Evolutionary conservation across 352 stramenopile genomes (phyloP), one percentile per base, ranked within the genome.

Genomic region (Phytophthora hybrid): DNA sequence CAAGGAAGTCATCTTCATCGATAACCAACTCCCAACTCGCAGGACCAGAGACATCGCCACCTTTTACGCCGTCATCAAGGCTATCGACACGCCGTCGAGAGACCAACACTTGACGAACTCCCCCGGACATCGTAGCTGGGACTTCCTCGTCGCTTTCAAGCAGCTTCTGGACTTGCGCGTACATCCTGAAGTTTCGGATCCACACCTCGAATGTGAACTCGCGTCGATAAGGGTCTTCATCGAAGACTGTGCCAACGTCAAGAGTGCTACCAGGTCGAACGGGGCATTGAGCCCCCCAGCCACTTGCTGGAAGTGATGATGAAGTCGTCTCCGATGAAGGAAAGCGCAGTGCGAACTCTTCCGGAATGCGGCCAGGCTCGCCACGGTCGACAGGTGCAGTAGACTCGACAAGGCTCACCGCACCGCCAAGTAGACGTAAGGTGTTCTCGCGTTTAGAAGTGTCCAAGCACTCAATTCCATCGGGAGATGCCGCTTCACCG

Each of bases 381-480:
- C 87, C 88, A 34, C 80, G 84, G 68, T 96, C 90, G 0, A 96
- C 85, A 5, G 89, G 89, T 6, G 88, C 86, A 0, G 73, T 85
- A 37, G 87, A 93, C 47, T 82, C 55, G 10, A 84, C 80, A 10
- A 96, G 66, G 46, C 63, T 73, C 47, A 89, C 75, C 6, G 58
- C 47, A 37, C 70, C 70, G 59, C 76, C 74, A 56, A 85, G 39
- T 26, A 96, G 64, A 59, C 83, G 79, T 31, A 95, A 62, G 7
- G 91, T 81, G 70, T 95, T 96, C 65, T 94, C 85, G 18, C 87
- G 85, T 64, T 95, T 96, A 39, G 87, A 95, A 46, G 88, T 94
- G 72, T 96, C 90, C 56, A 91, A 59, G 10, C 82, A 91, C 39
- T 94, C 85, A 32, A 86, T 69, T 8, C 69, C 77, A 53, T 77